Evolutionary conservation across 2,329 filamentous ascomycete species (phyloP).

Genomic region (Whalleya microplaca): DNA sequence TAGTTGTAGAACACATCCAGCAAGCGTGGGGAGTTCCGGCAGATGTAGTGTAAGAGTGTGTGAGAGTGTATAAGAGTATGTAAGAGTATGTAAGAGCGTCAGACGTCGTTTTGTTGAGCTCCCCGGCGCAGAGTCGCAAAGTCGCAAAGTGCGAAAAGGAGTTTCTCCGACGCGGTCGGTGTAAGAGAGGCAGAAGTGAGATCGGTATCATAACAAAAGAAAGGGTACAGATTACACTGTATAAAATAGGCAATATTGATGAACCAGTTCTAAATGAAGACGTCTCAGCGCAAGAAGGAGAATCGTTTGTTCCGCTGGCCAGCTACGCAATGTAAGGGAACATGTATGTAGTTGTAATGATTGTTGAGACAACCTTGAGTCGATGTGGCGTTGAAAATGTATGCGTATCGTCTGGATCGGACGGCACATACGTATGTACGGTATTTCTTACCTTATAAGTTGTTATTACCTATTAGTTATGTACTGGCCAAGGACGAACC

Average conservation of each 20-base stretch:
- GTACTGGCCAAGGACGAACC: too few relatives aligned
- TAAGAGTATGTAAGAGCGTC: too few relatives aligned
- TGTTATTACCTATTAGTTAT: too few relatives aligned
- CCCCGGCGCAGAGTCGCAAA: too few relatives aligned
- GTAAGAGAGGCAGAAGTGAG: not conserved
- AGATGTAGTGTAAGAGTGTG: too few relatives aligned
- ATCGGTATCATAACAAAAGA: not conserved
- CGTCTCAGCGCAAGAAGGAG: not conserved
- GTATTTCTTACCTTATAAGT: too few relatives aligned
- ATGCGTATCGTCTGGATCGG: too few relatives aligned
- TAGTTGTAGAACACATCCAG: conserved; percentile 13
- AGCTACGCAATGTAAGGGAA: not conserved
- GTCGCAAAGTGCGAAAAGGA: too few relatives aligned
- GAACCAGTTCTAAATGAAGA: not conserved
- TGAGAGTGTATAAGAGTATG: too few relatives aligned
- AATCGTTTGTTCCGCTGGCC: not conserved
- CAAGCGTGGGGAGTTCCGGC: not conserved
- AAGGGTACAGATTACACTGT: too few relatives aligned
- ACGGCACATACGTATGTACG: too few relatives aligned
- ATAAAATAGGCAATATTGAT: not conserved
- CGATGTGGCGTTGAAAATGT: not conserved
- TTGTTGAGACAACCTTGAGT: not conserved
- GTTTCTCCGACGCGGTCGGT: not conserved
- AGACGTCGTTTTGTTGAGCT: too few relatives aligned
- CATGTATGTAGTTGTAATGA: not conserved